phyloP scores from a whole-genome alignment of 2,329 filamentous ascomycete species.

The Harringtonia lauricola region DNA sequence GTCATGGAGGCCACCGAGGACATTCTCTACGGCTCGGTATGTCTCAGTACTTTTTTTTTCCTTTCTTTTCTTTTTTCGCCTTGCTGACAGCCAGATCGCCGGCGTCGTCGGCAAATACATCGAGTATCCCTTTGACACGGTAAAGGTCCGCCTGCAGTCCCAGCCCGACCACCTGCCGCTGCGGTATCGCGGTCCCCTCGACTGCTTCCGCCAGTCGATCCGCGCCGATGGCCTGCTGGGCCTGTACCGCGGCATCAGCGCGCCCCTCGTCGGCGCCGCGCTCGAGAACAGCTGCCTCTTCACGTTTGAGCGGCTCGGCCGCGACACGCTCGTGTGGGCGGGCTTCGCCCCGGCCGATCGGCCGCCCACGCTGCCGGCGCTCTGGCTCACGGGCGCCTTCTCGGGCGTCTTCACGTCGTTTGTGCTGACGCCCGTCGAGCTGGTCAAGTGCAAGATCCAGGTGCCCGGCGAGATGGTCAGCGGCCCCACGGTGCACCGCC shows the following conservation, averaged over 20 bases:
- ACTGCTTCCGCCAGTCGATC: slow-evolving; percentile 86
- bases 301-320: slow-evolving; percentile 73
- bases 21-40: slow-evolving; percentile 75
- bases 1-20: slow-evolving; percentile 68
- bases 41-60: slow-evolving; percentile 15
- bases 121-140: slow-evolving; percentile 96
- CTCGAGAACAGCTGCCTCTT: slow-evolving; percentile 89
- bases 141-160: slow-evolving; percentile 96
- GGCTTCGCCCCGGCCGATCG: slow-evolving; percentile 39
- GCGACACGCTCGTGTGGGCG: slow-evolving; percentile 48
- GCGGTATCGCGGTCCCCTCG: slow-evolving; percentile 74
- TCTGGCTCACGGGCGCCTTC: slow-evolving; percentile 73
- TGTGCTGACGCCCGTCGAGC: slow-evolving; percentile 86
- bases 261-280: slow-evolving; percentile 81
- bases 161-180: slow-evolving; percentile 77
- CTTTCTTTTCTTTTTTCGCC: neutral
- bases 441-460: slow-evolving; percentile 98
- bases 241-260: slow-evolving; percentile 86
- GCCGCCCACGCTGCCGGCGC: slow-evolving; percentile 60
- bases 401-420: slow-evolving; percentile 84
- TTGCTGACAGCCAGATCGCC: slow-evolving; percentile 43
- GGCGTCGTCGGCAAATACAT: slow-evolving; percentile 91
- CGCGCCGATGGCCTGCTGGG: slow-evolving; percentile 66
- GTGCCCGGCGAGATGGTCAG: slow-evolving; percentile 37
- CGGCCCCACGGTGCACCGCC: slow-evolving; percentile 24